These are phyloP conservation scores for Neurospora cerealis DNA, from an alignment of 495 filamentous ascomycete species.

Conservation along the genomic window DNA sequence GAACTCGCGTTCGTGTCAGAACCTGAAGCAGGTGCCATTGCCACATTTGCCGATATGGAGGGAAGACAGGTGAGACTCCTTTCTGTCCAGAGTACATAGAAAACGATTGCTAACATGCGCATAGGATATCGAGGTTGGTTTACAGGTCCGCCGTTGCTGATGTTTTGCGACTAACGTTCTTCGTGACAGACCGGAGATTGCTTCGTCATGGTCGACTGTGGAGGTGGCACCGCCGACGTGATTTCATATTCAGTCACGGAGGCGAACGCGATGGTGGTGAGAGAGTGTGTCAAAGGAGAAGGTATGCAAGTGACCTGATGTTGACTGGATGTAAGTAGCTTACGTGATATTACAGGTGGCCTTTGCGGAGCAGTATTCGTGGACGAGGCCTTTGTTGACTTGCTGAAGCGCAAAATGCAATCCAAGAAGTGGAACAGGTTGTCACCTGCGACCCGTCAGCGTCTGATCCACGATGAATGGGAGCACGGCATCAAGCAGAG, in stretches of 20 bases:
- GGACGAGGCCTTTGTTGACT: conserved; percentile 8
- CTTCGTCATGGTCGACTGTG: conserved; percentile 15
- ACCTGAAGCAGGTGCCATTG: conserved; percentile 19
- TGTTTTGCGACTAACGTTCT: not conserved
- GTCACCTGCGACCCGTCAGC: not conserved
- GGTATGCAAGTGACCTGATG: not conserved
- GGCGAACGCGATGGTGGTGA: conserved; percentile 2
- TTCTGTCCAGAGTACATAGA: too few species aligned
- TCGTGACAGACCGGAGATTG: conserved; percentile 6
- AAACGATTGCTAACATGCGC: too few species aligned
- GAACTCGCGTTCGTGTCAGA: conserved; percentile 14
- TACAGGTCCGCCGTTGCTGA: too few species aligned
- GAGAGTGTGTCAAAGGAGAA: conserved; percentile 11
- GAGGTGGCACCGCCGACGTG: conserved; percentile 16
- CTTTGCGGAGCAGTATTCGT: conserved; percentile 13
- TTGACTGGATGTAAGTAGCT: not conserved
- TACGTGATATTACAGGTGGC: not conserved
- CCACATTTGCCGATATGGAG: conserved; percentile 8
- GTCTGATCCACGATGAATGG: conserved; percentile 8
- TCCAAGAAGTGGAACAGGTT: not conserved
- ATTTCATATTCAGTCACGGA: conserved; percentile 9
- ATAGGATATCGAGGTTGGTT: too few species aligned
- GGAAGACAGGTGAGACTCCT: not conserved
- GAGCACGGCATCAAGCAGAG: conserved; percentile 12
- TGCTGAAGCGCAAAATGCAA: conserved; percentile 5